A percentile compares a stretch with the other conserved stretches of the same genome.
Evolutionary conservation across 1,139 yeast genomes (phyloP).

Genomic region (Suhomyces bokatorum): DNA sequence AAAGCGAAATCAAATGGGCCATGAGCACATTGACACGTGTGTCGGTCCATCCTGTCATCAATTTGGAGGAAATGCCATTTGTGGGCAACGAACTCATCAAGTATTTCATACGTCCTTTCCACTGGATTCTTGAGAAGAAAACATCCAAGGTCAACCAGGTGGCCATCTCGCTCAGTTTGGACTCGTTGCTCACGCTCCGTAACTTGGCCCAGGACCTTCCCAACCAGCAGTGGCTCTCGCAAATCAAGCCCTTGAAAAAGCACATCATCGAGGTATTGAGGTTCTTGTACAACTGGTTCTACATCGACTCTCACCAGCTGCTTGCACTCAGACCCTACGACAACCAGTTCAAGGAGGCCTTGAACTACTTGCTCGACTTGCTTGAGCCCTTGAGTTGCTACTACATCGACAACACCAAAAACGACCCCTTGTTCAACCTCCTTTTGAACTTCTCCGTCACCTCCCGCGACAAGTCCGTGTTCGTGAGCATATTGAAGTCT

Average conservation of each 20-base stretch:
- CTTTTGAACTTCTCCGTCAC: conserved; percentile 47
- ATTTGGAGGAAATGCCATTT: conserved; percentile 49
- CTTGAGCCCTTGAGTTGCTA: conserved; percentile 84
- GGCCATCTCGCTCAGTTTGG: conserved; percentile 48
- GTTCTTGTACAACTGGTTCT: conserved; percentile 47
- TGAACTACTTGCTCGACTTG: conserved; percentile 72
- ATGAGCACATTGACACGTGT: conserved; percentile 57
- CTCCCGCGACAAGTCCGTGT: conserved; percentile 57
- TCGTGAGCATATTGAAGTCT: conserved; percentile 45
- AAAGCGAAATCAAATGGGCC: conserved; percentile 67
- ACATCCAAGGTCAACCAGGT: conserved; percentile 31
- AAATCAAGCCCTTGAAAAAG: conserved; percentile 49
- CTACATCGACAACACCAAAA: conserved; percentile 67
- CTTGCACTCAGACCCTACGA: conserved; percentile 28
- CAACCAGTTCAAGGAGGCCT: conserved; percentile 57
- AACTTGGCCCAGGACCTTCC: conserved; percentile 81
- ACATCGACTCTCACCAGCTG: conserved; percentile 20
- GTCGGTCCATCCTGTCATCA: conserved; percentile 40
- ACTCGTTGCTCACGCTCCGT: conserved; percentile 69
- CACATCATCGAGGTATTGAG: conserved; percentile 47
- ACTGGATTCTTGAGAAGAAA: conserved; percentile 28
- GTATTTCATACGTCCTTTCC: conserved; percentile 39
- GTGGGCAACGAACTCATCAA: conserved; percentile 53
- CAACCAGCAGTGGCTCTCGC: conserved; percentile 78
- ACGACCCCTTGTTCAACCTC: conserved; percentile 59